phyloP scores from a whole-genome alignment of 306 rosid genomes.

The Gillenia trifoliata region DNA sequence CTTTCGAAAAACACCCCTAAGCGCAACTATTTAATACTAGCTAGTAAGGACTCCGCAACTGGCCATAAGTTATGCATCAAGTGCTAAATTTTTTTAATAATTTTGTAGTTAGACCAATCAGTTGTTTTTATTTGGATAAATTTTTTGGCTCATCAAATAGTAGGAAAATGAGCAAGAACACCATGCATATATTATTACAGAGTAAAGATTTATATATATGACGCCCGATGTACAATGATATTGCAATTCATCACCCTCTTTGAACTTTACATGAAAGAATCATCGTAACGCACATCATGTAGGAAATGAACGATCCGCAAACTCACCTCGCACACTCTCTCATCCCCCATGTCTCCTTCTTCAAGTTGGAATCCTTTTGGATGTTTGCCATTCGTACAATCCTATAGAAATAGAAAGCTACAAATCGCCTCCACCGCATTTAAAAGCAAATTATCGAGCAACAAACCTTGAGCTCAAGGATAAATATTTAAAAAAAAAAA shows the following conservation, averaged over 20 bases:
- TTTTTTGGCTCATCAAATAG: too few species aligned
- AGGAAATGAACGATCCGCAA: not conserved
- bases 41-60: too few species aligned
- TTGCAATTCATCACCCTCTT: not conserved
- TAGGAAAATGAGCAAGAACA: not conserved
- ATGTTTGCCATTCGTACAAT: conserved; percentile 37
- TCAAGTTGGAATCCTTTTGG: conserved; percentile 40
- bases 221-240: not conserved
- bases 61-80: too few species aligned
- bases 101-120: too few species aligned
- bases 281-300: not conserved
- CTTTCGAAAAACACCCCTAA: too few species aligned
- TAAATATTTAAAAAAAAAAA: not conserved
- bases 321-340: conserved; percentile 39
- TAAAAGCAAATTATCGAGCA: conserved; percentile 16
- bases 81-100: too few species aligned
- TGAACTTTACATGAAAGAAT: not conserved
- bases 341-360: conserved; percentile 39
- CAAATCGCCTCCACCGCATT: conserved; percentile 75
- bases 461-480: not conserved
- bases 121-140: too few species aligned
- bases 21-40: too few species aligned
- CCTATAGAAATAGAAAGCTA: conserved; percentile 61
- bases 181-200: conserved; percentile 2
- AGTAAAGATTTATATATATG: conserved; percentile 1